Conservation (phyloP, 2,329 filamentous ascomycete genomes). For the Mariannaea sp. region DNA sequence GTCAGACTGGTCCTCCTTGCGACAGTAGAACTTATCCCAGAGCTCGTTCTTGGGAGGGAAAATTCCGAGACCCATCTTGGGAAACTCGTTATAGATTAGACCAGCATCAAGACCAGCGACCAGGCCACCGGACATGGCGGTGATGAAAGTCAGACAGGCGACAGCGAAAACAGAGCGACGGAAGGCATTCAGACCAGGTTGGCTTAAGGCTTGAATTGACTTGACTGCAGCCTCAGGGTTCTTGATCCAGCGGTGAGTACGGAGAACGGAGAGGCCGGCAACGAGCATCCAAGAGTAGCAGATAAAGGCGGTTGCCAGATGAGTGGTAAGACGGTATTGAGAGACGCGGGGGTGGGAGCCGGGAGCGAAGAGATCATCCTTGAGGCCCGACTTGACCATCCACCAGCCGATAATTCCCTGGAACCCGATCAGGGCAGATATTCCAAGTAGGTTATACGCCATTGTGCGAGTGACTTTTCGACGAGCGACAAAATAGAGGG, state of each 20-base stretch:
- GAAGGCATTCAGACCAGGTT: constrained; percentile 73
- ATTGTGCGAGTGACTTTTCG: constrained; percentile 78
- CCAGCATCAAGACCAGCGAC: constrained; percentile 96
- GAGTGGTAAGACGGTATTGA: constrained; percentile 89
- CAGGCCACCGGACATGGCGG: constrained; percentile 90
- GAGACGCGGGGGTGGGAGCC: constrained; percentile 90
- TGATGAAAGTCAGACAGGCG: constrained; percentile 78
- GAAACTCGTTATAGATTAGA: constrained; percentile 98
- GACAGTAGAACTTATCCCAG: constrained; percentile 83
- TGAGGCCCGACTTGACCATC: constrained; percentile 98
- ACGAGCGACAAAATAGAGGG: constrained; percentile 83
- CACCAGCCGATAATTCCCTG: constrained; percentile 98
- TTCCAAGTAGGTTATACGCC: constrained; percentile 77
- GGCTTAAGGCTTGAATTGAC: constrained; percentile 64
- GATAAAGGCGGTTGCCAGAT: constrained; percentile 86
- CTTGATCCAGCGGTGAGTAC: constrained; percentile 72
- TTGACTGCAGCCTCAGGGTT: constrained; percentile 67
- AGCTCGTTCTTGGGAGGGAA: constrained; percentile 83
- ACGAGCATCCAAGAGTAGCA: constrained; percentile 96
- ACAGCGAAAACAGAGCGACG: constrained; percentile 73
- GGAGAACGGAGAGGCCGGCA: constrained; percentile 83
- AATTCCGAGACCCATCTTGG: constrained; percentile 86
- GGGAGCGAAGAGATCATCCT: constrained; percentile 91
- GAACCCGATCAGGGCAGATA: constrained; percentile 87
- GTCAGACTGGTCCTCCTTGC: constrained; percentile 76